phyloP scores from a whole-genome alignment of 305 asterid species.

The Nicotiana rustica region DNA sequence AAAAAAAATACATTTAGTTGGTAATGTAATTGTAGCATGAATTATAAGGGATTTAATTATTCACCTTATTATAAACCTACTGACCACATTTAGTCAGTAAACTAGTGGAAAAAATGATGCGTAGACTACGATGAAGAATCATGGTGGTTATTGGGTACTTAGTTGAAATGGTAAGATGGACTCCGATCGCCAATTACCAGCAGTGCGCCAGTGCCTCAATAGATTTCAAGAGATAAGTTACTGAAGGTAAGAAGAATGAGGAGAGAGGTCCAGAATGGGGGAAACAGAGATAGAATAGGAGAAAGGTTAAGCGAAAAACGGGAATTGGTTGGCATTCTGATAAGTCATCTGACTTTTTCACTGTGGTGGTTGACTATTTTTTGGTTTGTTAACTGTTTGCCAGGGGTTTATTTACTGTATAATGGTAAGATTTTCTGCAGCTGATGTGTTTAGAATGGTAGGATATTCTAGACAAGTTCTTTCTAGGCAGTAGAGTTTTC shows the following conservation, averaged over 20 bases:
- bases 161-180: constrained; percentile 19
- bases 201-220: neutral
- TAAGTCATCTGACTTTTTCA: neutral
- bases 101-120: neutral
- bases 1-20: neutral
- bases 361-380: constrained; percentile 24
- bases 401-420: constrained; percentile 19
- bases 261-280: neutral
- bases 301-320: neutral
- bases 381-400: constrained; percentile 15
- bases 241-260: constrained; percentile 23
- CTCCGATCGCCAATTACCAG: neutral
- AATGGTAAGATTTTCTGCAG: constrained; percentile 24
- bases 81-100: neutral
- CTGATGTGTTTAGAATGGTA: constrained; percentile 5
- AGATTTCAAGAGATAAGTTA: constrained; percentile 18
- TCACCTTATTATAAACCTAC: constrained; percentile 7
- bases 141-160: neutral
- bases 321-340: constrained; percentile 19
- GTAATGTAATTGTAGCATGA: neutral
- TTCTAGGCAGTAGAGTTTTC: neutral
- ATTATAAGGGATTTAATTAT: constrained; percentile 7
- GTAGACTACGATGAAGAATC: neutral
- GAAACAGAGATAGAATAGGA: neutral
- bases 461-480: neutral